Conservation (phyloP, 768 basidiomycete genomes). For the Trametes punicea region DNA sequence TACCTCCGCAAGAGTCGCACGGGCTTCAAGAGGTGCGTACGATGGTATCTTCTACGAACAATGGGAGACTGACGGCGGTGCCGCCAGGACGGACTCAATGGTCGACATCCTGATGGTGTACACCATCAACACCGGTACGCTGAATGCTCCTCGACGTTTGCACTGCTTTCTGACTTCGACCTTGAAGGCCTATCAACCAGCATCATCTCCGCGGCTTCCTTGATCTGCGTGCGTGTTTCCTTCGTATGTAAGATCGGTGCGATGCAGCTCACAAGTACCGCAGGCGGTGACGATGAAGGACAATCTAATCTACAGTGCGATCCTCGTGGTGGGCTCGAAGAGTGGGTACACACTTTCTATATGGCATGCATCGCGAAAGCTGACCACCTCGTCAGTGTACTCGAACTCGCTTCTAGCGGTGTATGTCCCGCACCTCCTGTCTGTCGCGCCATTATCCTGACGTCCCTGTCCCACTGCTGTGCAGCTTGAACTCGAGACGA, state of each 20-base stretch:
- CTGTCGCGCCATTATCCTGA: not conserved
- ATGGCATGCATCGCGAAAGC: not conserved
- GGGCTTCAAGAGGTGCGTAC: not conserved
- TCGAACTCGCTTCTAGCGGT: constrained; percentile 8
- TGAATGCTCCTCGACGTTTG: not conserved
- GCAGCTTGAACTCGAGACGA: constrained; percentile 6
- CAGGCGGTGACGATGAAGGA: not conserved
- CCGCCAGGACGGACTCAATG: constrained; percentile 8
- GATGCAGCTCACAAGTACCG: no score
- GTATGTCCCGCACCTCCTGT: not conserved
- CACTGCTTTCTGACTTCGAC: no score
- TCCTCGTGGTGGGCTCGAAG: not conserved
- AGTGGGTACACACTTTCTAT: not conserved
- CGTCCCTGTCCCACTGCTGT: not conserved
- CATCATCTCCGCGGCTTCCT: not conserved
- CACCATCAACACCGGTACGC: constrained; percentile 6
- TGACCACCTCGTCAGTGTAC: not conserved
- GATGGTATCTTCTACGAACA: not conserved
- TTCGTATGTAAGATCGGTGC: no score
- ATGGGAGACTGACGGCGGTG: no score
- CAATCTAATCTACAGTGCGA: not conserved
- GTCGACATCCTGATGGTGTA: not conserved
- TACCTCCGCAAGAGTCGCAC: not conserved
- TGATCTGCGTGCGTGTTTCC: not conserved
- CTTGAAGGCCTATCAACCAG: constrained; percentile 10